Percentiles rank a stretch among this genome's conserved stretches.
Conservation (phyloP, 192 early-diverging fungal genomes). For the Coemansia sp. region DNA sequence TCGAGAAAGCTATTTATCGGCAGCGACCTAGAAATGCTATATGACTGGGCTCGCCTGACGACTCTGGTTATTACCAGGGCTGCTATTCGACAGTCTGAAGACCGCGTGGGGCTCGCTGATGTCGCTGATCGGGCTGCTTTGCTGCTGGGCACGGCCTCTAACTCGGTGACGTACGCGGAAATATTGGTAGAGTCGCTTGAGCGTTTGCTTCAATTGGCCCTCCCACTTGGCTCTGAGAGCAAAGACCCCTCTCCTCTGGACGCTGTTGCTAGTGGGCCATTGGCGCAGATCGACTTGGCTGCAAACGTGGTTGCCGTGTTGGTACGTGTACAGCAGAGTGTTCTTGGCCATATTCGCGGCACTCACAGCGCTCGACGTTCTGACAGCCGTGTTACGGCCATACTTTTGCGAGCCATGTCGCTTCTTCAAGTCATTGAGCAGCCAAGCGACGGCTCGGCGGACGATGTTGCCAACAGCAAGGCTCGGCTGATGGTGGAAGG, state of each 20-base stretch:
- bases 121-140: conserved; percentile 24
- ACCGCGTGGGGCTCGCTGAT: conserved; percentile 25
- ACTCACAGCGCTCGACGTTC: background rate
- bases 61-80: conserved; percentile 13
- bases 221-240: conserved; percentile 14
- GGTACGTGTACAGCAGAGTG: conserved; percentile 11
- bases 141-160: background rate
- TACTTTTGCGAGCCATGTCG: conserved; percentile 32
- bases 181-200: conserved; percentile 34
- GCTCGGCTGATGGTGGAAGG: conserved; percentile 15
- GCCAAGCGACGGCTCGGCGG: background rate
- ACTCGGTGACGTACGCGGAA: conserved; percentile 26
- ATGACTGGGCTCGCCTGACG: conserved; percentile 23
- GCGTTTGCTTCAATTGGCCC: conserved; percentile 32
- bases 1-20: conserved; percentile 25
- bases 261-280: conserved; percentile 4
- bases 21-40: conserved; percentile 17
- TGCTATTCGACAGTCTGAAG: conserved; percentile 16
- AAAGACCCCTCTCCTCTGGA: conserved; percentile 11
- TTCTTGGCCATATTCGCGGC: conserved; percentile 17
- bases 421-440: conserved; percentile 16
- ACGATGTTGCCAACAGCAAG: background rate
- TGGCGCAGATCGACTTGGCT: conserved; percentile 25
- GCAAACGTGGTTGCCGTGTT: conserved; percentile 9
- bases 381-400: background rate